phyloP scores from a whole-genome alignment of 495 filamentous ascomycete genomes.

The Daldinia loculata region DNA sequence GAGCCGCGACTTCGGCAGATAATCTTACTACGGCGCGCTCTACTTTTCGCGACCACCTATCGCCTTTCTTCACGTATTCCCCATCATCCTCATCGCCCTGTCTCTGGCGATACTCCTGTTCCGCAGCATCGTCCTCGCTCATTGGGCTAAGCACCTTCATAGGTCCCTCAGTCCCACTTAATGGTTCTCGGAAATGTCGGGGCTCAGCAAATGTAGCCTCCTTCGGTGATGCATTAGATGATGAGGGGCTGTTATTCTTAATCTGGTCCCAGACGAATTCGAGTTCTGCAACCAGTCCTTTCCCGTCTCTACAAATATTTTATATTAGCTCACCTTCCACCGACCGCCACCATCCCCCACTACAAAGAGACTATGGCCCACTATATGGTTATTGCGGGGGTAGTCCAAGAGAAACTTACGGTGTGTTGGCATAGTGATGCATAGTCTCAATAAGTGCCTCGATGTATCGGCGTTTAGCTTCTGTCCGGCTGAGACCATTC shows the following conservation, averaged over 20 bases:
- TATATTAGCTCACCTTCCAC: conserved; percentile 15
- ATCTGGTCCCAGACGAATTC: conserved; percentile 99
- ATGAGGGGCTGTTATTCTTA: conserved; percentile 78
- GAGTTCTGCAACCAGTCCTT: conserved; percentile 89
- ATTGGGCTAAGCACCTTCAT: conserved; percentile 81
- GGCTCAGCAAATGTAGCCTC: conserved; percentile 48
- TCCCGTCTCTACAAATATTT: conserved; percentile 65
- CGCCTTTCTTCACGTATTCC: conserved; percentile 54
- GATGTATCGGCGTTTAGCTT: conserved; percentile 95
- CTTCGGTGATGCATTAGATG: conserved; percentile 62
- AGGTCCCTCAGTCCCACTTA: conserved; percentile 60
- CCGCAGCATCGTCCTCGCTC: conserved; percentile 78
- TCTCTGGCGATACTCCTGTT: conserved; percentile 53
- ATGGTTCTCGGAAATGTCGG: conserved; percentile 53
- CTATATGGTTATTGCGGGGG: conserved; percentile 5
- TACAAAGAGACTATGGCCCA: background rate
- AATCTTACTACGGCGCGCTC: conserved; percentile 89
- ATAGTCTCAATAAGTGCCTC: conserved; percentile 93
- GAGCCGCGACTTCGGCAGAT: conserved; percentile 91
- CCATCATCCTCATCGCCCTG: conserved; percentile 59
- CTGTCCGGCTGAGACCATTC: conserved; percentile 79
- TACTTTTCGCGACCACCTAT: conserved; percentile 80
- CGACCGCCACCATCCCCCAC: background rate
- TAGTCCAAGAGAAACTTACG: conserved; percentile 52
- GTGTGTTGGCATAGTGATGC: conserved; percentile 88